These are phyloP conservation scores for Asterophora lycoperdoides DNA, from an alignment of 768 basidiomycete genomes.

Conservation along the genomic window DNA sequence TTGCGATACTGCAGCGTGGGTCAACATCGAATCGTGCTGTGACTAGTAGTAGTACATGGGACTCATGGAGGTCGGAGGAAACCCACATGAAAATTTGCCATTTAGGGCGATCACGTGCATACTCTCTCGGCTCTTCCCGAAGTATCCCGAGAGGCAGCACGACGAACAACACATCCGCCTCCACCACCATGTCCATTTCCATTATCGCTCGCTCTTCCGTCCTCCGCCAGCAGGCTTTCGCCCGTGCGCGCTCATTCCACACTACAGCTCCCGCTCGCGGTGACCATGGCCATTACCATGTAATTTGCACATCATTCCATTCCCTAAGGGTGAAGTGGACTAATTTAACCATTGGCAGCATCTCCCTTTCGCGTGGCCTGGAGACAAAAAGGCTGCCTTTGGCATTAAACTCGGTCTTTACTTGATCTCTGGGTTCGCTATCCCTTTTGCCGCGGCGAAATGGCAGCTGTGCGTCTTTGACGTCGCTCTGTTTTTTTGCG, in stretches of 20 bases:
- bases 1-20: too few species aligned
- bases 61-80: too few species aligned
- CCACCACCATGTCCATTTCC: conserved; percentile 34
- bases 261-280: conserved; percentile 40
- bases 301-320: conserved; percentile 25
- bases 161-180: background rate
- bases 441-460: conserved; percentile 60
- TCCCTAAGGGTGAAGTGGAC: conserved; percentile 9
- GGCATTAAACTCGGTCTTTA: conserved; percentile 44
- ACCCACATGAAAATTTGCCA: too few species aligned
- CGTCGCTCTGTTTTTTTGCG: too few species aligned
- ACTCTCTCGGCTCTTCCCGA: conserved; percentile 9
- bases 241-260: conserved; percentile 35
- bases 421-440: conserved; percentile 54
- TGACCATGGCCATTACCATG: conserved; percentile 55
- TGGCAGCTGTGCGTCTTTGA: conserved; percentile 51
- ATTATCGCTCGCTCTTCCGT: conserved; percentile 38
- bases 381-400: conserved; percentile 46
- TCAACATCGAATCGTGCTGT: too few species aligned
- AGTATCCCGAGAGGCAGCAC: conserved; percentile 8
- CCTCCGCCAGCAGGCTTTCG: conserved; percentile 34
- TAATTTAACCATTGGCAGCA: conserved; percentile 32
- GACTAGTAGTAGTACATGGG: too few species aligned
- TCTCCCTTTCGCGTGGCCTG: conserved; percentile 52
- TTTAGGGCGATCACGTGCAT: too few species aligned